These are phyloP conservation scores for Aspergillus hiratsukae DNA, from an alignment of 2,329 filamentous ascomycete species.

Conservation along the genomic window DNA sequence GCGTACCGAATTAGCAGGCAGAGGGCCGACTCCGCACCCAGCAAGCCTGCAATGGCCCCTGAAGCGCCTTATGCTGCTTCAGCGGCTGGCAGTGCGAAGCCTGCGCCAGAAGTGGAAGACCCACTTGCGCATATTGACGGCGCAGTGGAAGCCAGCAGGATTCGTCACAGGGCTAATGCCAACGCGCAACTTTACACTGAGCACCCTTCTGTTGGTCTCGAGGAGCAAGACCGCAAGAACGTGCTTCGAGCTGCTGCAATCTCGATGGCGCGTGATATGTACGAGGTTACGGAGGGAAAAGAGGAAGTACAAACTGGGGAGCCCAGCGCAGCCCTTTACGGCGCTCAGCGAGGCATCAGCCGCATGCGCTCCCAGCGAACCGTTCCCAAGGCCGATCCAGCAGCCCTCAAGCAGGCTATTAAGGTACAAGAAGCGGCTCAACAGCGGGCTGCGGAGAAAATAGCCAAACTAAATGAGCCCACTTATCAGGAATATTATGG, in stretches of 20 bases:
- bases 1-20: conserved; percentile 62
- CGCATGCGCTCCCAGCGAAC: conserved; percentile 31
- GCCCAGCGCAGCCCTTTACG: conserved; percentile 18
- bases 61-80: conserved; percentile 58
- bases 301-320: conserved; percentile 14
- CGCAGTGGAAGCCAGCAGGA: conserved; percentile 54
- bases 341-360: conserved; percentile 32
- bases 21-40: conserved; percentile 61
- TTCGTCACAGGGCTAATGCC: conserved; percentile 61
- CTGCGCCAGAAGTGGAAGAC: conserved; percentile 36
- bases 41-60: conserved; percentile 41
- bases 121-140: conserved; percentile 43
- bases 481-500: conserved; percentile 75
- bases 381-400: conserved; percentile 21
- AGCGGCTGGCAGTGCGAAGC: conserved; percentile 59
- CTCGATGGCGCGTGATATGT: conserved; percentile 88
- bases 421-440: conserved; percentile 81
- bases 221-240: conserved; percentile 69
- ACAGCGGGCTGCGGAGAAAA: conserved; percentile 75
- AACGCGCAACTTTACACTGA: conserved; percentile 77
- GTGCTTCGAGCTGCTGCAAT: conserved; percentile 76
- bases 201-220: conserved; percentile 64
- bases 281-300: conserved; percentile 52
- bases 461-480: conserved; percentile 74
- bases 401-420: conserved; percentile 21